Evolutionary conservation across 148 eudicot genomes (phyloP).

Genomic region (Silene conica): DNA sequence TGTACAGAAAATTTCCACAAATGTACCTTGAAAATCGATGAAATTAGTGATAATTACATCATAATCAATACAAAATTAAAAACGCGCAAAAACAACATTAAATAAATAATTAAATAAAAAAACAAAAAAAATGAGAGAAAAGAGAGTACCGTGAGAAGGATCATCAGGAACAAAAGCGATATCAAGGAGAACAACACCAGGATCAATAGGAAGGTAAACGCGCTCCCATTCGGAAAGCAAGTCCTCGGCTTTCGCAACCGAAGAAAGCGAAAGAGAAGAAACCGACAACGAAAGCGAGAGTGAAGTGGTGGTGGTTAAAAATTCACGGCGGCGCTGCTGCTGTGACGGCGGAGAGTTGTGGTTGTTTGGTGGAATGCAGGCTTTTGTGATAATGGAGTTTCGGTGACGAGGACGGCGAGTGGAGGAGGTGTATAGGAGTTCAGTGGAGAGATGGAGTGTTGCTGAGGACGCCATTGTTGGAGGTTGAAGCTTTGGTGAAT

Average conservation of each 20-base stretch:
- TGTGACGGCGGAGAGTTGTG: neutral
- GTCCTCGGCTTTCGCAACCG: conserved; percentile 46
- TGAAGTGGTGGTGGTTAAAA: conserved; percentile 27
- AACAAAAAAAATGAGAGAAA: neutral
- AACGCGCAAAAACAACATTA: no score
- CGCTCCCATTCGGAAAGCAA: conserved; percentile 85
- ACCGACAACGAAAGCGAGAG: conserved; percentile 23
- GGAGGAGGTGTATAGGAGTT: neutral
- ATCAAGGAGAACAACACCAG: conserved; percentile 99
- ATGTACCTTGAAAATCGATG: neutral
- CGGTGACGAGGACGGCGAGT: neutral
- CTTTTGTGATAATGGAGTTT: neutral
- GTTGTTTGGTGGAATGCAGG: neutral
- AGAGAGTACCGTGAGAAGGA: conserved; percentile 46
- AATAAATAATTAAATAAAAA: no score
- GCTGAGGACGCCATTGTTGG: conserved; percentile 19
- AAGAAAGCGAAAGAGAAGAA: neutral
- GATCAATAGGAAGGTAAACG: conserved; percentile 75
- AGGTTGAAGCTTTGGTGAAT: neutral
- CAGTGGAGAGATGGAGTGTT: neutral
- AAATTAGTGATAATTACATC: no score
- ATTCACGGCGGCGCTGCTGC: conserved; percentile 16
- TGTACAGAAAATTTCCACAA: neutral
- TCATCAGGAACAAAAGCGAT: conserved; percentile 95
- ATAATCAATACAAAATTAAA: no score